Evolutionary conservation across 306 rosid genomes (phyloP).

Genomic region (Trichosanthes truncata): DNA sequence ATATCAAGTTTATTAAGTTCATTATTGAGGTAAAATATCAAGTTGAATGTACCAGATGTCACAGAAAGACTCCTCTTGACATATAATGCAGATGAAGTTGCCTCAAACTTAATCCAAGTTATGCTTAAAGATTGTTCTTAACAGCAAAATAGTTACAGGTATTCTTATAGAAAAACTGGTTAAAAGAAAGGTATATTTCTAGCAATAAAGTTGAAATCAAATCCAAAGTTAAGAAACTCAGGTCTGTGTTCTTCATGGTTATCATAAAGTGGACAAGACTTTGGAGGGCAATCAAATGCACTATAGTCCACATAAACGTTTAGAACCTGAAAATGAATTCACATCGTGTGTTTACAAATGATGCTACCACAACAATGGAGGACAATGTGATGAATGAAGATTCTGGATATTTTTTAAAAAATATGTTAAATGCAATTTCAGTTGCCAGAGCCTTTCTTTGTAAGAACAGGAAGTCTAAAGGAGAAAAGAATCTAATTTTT

Average conservation of each 20-base stretch:
- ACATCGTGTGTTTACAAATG: not conserved
- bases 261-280: not conserved
- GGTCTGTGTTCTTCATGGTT: not conserved
- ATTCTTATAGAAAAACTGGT: not conserved
- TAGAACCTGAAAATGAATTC: not conserved
- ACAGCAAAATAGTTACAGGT: not conserved
- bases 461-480: not conserved
- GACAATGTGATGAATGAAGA: not conserved
- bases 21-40: not conserved
- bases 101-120: not conserved
- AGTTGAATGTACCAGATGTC: not conserved
- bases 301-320: not conserved
- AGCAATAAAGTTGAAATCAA: not conserved
- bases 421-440: not conserved
- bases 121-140: not conserved
- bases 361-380: not conserved
- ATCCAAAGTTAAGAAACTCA: not conserved
- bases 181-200: not conserved
- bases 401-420: not conserved
- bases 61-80: not conserved
- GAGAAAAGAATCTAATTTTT: not conserved
- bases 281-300: not conserved
- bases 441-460: not conserved
- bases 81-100: not conserved
- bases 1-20: not conserved